A percentile compares a stretch with the other conserved stretches of the same genome.
phyloP scores from a whole-genome alignment of 2,329 filamentous ascomycete species.

The Chaetomium olivaceum region DNA sequence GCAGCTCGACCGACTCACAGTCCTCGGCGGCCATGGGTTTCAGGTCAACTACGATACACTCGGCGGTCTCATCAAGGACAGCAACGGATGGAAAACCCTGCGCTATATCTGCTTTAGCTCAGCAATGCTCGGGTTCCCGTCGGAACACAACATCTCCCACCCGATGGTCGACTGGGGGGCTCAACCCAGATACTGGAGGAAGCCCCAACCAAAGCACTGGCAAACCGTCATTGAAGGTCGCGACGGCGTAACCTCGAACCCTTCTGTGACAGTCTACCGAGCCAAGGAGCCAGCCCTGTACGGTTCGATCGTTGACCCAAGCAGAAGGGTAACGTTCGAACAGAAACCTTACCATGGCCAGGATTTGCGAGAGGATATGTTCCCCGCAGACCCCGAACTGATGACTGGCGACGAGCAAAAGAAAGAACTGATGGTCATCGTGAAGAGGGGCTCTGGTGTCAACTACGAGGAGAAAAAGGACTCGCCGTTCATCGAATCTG shows the following conservation, averaged over 20 bases:
- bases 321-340: not conserved
- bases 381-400: slow-evolving; percentile 14
- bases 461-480: slow-evolving; percentile 9
- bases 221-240: slow-evolving; percentile 13
- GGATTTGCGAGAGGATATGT: not conserved
- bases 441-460: slow-evolving; percentile 8
- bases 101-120: slow-evolving; percentile 9
- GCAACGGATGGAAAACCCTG: slow-evolving; percentile 18
- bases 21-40: not conserved
- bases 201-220: slow-evolving; percentile 13
- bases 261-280: slow-evolving; percentile 12
- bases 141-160: not conserved
- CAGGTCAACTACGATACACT: slow-evolving; percentile 10
- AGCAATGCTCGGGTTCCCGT: slow-evolving; percentile 8
- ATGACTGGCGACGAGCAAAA: slow-evolving; percentile 4
- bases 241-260: slow-evolving; percentile 9
- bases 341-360: not conserved
- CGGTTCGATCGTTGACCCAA: slow-evolving; percentile 5
- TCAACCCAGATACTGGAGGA: not conserved
- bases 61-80: slow-evolving; percentile 7
- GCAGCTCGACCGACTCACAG: slow-evolving; percentile 13
- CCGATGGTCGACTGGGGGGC: not conserved
- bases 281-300: slow-evolving; percentile 8
- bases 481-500: not conserved
- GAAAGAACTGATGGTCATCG: slow-evolving; percentile 11